These are phyloP conservation scores for Westerdykella ornata DNA, from an alignment of 2,329 filamentous ascomycete genomes.

Conservation along the genomic window DNA sequence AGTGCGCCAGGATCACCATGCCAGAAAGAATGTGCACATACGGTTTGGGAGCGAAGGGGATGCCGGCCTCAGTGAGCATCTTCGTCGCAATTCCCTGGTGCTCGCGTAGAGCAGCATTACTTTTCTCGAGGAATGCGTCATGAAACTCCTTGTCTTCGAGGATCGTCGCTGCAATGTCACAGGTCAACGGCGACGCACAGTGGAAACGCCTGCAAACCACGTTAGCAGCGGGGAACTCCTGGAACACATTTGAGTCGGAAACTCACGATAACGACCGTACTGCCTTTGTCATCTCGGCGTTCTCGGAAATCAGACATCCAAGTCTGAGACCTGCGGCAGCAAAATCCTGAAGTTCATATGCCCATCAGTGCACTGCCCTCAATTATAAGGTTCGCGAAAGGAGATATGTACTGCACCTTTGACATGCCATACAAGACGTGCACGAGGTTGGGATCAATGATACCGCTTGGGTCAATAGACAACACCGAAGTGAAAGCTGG, in stretches of 20 bases:
- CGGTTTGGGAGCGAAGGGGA: not conserved
- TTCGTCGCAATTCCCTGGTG: not conserved
- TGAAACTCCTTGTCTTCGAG: conserved; percentile 5
- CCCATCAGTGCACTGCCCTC: too few species aligned
- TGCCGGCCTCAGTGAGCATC: not conserved
- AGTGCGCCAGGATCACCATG: not conserved
- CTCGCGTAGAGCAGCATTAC: not conserved
- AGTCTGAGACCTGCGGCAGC: conserved; percentile 1
- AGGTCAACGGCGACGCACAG: conserved; percentile 6
- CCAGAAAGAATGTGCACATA: not conserved
- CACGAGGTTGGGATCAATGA: conserved; percentile 45
- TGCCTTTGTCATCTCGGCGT: conserved; percentile 1
- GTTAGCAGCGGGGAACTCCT: not conserved
- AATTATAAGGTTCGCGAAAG: too few species aligned
- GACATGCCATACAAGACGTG: conserved; percentile 44
- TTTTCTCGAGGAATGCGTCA: conserved; percentile 1
- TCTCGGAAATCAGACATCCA: conserved; percentile 15
- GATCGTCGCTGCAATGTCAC: conserved; percentile 2
- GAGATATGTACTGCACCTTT: conserved; percentile 37
- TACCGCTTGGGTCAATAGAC: conserved; percentile 16
- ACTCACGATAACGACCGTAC: conserved; percentile 1
- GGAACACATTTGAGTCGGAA: too few species aligned
- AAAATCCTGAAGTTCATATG: not conserved
- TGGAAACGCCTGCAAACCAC: not conserved
- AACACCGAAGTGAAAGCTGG: conserved; percentile 3